phyloP scores from a whole-genome alignment of 1,284 basidiomycete genomes.

The Amylostereum areolatum region DNA sequence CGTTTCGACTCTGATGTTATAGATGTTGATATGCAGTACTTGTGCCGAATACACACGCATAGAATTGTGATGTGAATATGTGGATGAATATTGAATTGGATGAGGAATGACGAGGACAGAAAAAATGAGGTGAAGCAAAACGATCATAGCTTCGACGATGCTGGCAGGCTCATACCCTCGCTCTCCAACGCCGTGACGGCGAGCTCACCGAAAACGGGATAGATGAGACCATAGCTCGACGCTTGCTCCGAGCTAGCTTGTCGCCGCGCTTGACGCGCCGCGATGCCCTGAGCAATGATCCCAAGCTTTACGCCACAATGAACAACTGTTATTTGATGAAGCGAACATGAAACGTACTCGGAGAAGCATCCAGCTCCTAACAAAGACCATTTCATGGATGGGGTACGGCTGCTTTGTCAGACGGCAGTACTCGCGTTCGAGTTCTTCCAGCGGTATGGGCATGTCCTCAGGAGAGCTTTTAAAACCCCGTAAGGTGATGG shows the following conservation, averaged over 20 bases:
- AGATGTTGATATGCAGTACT: no score
- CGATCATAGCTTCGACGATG: no score
- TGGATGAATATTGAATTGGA: no score
- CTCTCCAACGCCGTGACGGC: constrained; percentile 58
- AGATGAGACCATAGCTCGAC: constrained; percentile 44
- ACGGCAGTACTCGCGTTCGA: constrained; percentile 74
- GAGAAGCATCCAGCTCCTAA: constrained; percentile 85
- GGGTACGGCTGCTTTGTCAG: constrained; percentile 62
- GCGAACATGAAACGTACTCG: constrained; percentile 38
- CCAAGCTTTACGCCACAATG: constrained; percentile 46
- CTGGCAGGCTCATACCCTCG: constrained; percentile 31
- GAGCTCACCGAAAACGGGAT: constrained; percentile 60
- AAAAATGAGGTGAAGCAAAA: no score
- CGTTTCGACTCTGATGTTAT: no score
- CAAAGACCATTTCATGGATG: constrained; percentile 70
- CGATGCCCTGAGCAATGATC: constrained; percentile 90
- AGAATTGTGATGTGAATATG: no score
- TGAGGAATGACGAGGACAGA: no score
- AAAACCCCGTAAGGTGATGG: constrained; percentile 37
- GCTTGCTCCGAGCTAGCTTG: constrained; percentile 86
- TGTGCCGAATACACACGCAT: no score
- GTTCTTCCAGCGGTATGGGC: constrained; percentile 65
- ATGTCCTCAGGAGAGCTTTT: constrained; percentile 54
- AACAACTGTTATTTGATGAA: not conserved
- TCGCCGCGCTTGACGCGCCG: constrained; percentile 78